Percentiles rank a stretch among this genome's conserved stretches.
Conservation (phyloP, 2,329 filamentous ascomycete genomes). For the Aspergillus felis region DNA sequence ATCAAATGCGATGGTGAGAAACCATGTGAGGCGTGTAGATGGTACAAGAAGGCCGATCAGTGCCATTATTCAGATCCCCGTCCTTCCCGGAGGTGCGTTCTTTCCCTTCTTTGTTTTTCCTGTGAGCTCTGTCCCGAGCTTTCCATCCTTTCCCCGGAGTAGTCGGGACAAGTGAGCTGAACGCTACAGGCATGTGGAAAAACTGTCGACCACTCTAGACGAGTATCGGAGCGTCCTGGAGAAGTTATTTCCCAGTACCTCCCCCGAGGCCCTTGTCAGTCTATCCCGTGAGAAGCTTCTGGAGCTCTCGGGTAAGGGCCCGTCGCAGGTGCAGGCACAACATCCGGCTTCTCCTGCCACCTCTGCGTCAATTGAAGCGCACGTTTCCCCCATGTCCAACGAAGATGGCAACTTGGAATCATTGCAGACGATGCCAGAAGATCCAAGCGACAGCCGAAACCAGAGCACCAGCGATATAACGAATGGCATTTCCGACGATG, state of each 20-base stretch:
- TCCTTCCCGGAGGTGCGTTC: conserved; percentile 68
- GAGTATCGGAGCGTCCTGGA: conserved; percentile 62
- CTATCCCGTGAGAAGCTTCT: conserved; percentile 60
- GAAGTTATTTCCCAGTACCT: conserved; percentile 59
- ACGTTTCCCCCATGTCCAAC: conserved; percentile 38
- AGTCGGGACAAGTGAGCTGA: neutral
- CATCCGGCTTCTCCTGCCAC: conserved; percentile 42
- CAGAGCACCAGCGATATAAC: conserved; percentile 52
- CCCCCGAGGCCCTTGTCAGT: conserved; percentile 48
- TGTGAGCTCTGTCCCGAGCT: no score
- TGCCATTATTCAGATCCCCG: conserved; percentile 80
- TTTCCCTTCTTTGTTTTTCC: conserved; percentile 1
- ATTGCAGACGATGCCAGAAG: conserved; percentile 71
- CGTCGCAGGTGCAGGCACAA: conserved; percentile 30
- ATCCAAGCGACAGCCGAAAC: conserved; percentile 43
- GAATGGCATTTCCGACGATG: conserved; percentile 65
- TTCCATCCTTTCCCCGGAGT: neutral
- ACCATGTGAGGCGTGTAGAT: conserved; percentile 77
- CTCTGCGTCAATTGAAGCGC: conserved; percentile 44
- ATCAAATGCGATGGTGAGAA: conserved; percentile 80
- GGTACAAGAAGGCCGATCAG: conserved; percentile 72
- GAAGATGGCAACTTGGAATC: conserved; percentile 54
- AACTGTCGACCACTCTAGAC: conserved; percentile 61
- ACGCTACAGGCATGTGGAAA: conserved; percentile 44
- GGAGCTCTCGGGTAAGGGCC: conserved; percentile 44